Evolutionary conservation across 2,329 filamentous ascomycete species (phyloP), one percentile per base, ranked within the genome.

Genomic region (Capronia coronata): DNA sequence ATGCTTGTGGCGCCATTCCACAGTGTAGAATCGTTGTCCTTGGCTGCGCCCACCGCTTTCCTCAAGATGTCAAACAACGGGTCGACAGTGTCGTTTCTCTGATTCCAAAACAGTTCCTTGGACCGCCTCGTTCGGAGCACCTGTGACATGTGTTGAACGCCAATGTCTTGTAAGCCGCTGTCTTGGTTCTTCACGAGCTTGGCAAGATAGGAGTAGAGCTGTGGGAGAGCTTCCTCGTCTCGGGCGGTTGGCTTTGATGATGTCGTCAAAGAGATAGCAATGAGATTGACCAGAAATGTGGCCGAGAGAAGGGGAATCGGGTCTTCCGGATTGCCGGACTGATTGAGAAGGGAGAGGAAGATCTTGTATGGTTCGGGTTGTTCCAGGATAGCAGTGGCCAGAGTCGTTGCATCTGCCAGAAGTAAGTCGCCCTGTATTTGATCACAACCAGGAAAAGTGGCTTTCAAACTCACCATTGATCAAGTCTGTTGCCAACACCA

Each of bases 141-240:
- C 16, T 86, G 77, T 29, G 93, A 96, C 69, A 91, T 94, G 65
- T 91, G 82, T 63, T 93, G 87, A 10, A 97, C 89, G 21, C 89
- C 91, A 64, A 97, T 95, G 64, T 98, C 93, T 69, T 98, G 93
- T 49, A 94, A 77, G 32, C 88, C 88, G 48, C 87, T 85, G 69
- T 98, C 93, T 49, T 86, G 79, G 65, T 83, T 88, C 73, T 89
- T 89, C 51, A 86, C 83, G 48, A 97, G 75, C 46, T 82, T 82
- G 6, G 89, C 86, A 23, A 97, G 80, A 68, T 96, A 97, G 63
- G 79, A 83, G 68, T 93, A 87, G 43, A 97, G 77, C 62, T 87
- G 76, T 14, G 88, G 86, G 38, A 97, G 78, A 16, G 89, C 87
- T 59, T 86, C 77, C 46, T 84, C 75, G 48, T 89, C 86, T 47